A percentile compares a stretch with the other conserved stretches of the same genome.
Evolutionary conservation across 495 filamentous ascomycete genomes (phyloP).

Genomic region (Aspergillus sclerotioniger): DNA sequence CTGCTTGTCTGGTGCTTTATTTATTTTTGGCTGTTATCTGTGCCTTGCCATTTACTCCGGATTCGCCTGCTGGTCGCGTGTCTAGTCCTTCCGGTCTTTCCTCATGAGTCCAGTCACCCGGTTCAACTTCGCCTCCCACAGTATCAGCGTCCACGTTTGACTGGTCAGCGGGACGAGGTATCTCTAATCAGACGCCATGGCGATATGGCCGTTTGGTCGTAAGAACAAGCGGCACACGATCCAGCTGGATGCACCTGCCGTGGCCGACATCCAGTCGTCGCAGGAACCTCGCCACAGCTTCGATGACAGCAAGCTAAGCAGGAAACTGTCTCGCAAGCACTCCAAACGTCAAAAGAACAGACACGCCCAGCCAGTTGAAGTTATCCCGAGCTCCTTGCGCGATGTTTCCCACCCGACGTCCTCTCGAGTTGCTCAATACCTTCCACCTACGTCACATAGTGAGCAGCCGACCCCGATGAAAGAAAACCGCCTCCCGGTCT

Average conservation of each 20-base stretch:
- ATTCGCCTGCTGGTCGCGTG: slow-evolving; percentile 17
- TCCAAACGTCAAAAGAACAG: slow-evolving; percentile 42
- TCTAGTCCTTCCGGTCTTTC: slow-evolving; percentile 14
- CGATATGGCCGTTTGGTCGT: slow-evolving; percentile 76
- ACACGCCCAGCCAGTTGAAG: slow-evolving; percentile 30
- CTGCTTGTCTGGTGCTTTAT: neutral
- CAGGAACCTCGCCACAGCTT: slow-evolving; percentile 28
- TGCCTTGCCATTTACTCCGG: slow-evolving; percentile 5
- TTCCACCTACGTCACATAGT: slow-evolving; percentile 20
- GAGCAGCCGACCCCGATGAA: slow-evolving; percentile 23
- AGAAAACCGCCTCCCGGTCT: slow-evolving; percentile 19
- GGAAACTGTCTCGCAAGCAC: slow-evolving; percentile 43
- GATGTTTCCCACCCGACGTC: slow-evolving; percentile 34
- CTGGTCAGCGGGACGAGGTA: slow-evolving; percentile 42
- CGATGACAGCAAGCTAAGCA: slow-evolving; percentile 22
- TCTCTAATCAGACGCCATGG: slow-evolving; percentile 50
- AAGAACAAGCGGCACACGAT: slow-evolving; percentile 54
- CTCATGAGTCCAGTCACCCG: slow-evolving; percentile 37
- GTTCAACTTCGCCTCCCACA: slow-evolving; percentile 18
- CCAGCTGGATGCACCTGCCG: slow-evolving; percentile 40
- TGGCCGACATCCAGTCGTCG: slow-evolving; percentile 25
- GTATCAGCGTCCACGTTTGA: slow-evolving; percentile 27
- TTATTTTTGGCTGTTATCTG: slow-evolving; percentile 4
- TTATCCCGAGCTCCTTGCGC: slow-evolving; percentile 24
- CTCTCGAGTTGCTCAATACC: slow-evolving; percentile 25